phyloP scores from a whole-genome alignment of 257 asterid species.

The Solanum tacnaense region DNA sequence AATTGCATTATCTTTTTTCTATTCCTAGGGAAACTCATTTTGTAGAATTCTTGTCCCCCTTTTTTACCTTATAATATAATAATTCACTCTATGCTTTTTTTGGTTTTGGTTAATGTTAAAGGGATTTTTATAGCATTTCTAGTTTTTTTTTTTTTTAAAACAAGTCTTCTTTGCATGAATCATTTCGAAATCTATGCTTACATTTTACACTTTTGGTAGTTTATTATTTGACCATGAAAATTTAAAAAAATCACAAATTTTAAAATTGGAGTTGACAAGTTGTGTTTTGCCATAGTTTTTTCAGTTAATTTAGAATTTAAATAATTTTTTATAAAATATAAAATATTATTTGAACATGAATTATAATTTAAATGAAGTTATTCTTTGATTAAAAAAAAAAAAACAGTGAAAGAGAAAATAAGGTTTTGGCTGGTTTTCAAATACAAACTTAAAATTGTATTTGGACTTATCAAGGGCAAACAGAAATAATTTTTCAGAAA shows the following conservation, averaged over 20 bases:
- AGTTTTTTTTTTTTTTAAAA: neutral
- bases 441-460: too few relatives aligned
- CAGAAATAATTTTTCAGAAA: too few relatives aligned
- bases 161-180: neutral
- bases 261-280: neutral
- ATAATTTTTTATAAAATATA: too few relatives aligned
- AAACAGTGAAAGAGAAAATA: too few relatives aligned
- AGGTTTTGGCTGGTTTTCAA: too few relatives aligned
- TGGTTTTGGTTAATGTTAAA: neutral
- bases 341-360: too few relatives aligned
- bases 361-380: too few relatives aligned
- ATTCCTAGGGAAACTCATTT: neutral
- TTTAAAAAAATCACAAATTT: too few relatives aligned
- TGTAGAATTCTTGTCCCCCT: constrained; percentile 8
- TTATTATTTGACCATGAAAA: neutral
- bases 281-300: neutral
- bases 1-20: neutral
- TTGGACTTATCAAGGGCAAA: too few relatives aligned
- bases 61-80: neutral
- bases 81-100: neutral
- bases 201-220: neutral
- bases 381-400: too few relatives aligned
- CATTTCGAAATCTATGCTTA: neutral
- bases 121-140: neutral
- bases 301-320: too few relatives aligned